A percentile compares a stretch with the other conserved stretches of the same genome.
Conservation (phyloP, 148 eudicot genomes). For the Nyssa sinensis region DNA sequence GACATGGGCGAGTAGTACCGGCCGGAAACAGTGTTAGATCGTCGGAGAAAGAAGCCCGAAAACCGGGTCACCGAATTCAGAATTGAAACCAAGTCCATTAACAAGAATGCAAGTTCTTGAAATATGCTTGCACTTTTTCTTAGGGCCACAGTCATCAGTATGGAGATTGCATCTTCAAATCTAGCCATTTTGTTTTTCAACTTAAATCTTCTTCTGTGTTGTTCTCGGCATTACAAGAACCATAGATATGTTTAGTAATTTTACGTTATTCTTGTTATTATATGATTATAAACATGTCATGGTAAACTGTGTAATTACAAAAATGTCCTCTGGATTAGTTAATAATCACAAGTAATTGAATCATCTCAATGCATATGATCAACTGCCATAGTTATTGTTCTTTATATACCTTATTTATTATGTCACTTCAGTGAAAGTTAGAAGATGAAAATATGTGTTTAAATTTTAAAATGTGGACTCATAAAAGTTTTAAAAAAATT, state of each 20-base stretch:
- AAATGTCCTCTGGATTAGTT: background rate
- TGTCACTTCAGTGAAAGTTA: no score
- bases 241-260: background rate
- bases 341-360: no score
- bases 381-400: no score
- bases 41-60: slow-evolving; percentile 1
- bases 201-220: background rate
- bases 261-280: background rate
- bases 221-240: background rate
- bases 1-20: slow-evolving; percentile 7
- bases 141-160: slow-evolving; percentile 1
- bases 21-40: slow-evolving; percentile 2
- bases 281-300: background rate
- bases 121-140: slow-evolving; percentile 12
- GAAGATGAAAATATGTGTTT: no score
- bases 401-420: no score
- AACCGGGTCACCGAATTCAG: slow-evolving; percentile 5
- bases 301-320: background rate
- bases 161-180: background rate
- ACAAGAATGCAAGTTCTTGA: slow-evolving; percentile 5
- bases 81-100: slow-evolving; percentile 11
- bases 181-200: background rate
- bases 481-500: no score
- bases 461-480: no score
- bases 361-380: no score